Evolutionary conservation across 2,329 filamentous ascomycete species (phyloP), one percentile per base, ranked within the genome.

Genomic region (Cladosporium oxysporum): DNA sequence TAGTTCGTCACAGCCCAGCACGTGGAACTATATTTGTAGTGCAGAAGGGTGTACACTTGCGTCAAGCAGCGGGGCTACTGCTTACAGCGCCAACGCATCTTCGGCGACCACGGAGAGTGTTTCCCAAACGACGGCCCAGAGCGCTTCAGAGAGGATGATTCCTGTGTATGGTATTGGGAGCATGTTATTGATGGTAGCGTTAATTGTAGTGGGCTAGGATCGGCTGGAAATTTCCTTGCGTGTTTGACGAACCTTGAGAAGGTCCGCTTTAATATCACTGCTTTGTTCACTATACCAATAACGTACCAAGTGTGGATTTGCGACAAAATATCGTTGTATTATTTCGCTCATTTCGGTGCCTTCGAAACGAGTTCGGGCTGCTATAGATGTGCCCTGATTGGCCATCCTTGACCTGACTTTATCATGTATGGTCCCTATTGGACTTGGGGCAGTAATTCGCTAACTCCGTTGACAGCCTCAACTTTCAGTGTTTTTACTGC

Each of bases 1-100:
- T 23, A 58, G n/a, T 33, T 35, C 23, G 2, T 23, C 33, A 2
- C 55, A 37, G 10, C 29, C 55, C n/a, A 58, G 55, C 12, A 58
- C 55, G 0, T 58, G 55, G 55, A 58, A 58, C 33, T 58, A 37
- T 28, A 12, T 58, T 2, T 58, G 55, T 16, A 58, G 55, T 12
- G 55, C 55, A 35, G 55, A 58, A 16, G 55, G 55, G 6, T 58
- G 55, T 33, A 58, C 55, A 12, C 55, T 58, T 37, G 55, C 55
- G 8, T 58, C 55, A 4, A 55, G 31, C 28, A 55, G 28, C 11
- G 52, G 31, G 21, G 31, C 18, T 16, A 8, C 28, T 29, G 28
- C 52, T 3, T 18, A 16, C 7, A 21, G 52, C 18, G 10, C 28
- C 10, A 55, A 31, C 11, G 2, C 52, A 5, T 29, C 52, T 11